Base-by-base conservation (phyloP, 2,329 filamentous ascomycete species). In the Aureobasidium sp. region DNA sequence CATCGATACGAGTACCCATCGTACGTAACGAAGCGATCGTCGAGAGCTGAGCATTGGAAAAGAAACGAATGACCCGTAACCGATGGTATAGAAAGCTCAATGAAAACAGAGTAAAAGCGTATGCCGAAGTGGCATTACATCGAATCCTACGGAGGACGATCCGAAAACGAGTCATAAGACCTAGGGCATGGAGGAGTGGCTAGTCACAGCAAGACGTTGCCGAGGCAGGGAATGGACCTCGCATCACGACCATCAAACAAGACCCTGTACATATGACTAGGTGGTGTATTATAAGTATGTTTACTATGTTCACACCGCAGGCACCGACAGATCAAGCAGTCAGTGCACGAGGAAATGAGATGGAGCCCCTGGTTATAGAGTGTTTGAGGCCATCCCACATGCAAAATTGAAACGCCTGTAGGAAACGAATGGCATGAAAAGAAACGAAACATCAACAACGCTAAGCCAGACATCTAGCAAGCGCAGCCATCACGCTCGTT, bases 401-500 rank as follows among this genome's bases (percentile, higher is more conserved):
- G 47, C 57, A 46, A 29, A 61, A 52, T n/a, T 23, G 34, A 52
- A 61, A 52, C 47, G 46, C 56, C 56, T n/a, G 27, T 50, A 17
- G n/a, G 8, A 44, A 59, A 59, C 56, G 56, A 59, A 39, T 46
- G 57, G 36, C 57, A 52, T 60, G 9, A 44, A 29, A 20, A 27
- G 8, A 36, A 60, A 44, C 23, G 32, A 26, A 52, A 44, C 20
- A 42, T 44, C 26, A 37, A 61, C 46, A 50, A 34, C 39, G n/a
- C 17, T 15, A 44, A 20, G 27, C 26, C 6, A 15, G 3, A 9
- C 39, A 34, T 52, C 29, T 68, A 99, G 80, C 94, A 99, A 70
- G 92, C 87, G 77, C 94, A 99, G 62, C 92, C 91, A 71, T 96
- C 91, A 70, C 90, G 87, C 70, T 95, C 90, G 75, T 91, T 91